Percentiles rank a stretch among this genome's conserved stretches.
phyloP scores from a whole-genome alignment of 2,329 filamentous ascomycete species.

The Trichoderma lentiforme region DNA sequence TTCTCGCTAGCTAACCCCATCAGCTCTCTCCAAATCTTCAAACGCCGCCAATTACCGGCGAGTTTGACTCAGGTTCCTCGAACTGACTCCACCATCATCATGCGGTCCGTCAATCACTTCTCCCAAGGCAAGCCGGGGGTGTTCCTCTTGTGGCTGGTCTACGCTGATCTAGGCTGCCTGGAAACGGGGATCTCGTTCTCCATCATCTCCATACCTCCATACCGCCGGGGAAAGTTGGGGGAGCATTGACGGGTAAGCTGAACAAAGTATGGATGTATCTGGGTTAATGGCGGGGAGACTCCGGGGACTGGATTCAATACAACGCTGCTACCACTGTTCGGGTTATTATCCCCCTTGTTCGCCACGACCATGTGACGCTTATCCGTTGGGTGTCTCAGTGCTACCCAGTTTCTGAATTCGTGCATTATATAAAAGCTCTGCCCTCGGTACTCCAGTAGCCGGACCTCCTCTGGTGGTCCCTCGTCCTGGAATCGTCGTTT shows the following conservation, averaged over 20 bases:
- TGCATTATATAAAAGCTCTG: not conserved
- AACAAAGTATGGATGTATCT: not conserved
- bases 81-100: slow-evolving; percentile 1
- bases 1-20: not conserved
- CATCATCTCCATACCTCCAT: not conserved
- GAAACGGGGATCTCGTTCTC: slow-evolving; percentile 15
- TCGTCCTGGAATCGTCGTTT: not conserved
- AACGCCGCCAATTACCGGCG: not conserved
- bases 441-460: not conserved
- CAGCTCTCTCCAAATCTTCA: not conserved
- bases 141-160: not conserved
- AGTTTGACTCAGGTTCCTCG: slow-evolving; percentile 2
- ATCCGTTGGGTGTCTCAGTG: not conserved
- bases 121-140: not conserved
- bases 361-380: slow-evolving; percentile 10
- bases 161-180: slow-evolving; percentile 7
- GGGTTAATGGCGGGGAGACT: not conserved
- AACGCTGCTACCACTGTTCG: not conserved
- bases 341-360: not conserved
- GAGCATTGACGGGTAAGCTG: not conserved
- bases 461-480: not conserved
- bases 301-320: not conserved
- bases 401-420: not conserved
- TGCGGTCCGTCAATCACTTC: not conserved
- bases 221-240: slow-evolving; percentile 15